phyloP scores from a whole-genome alignment of 192 early-diverging fungal genomes.

The Oehlia diaphana region DNA sequence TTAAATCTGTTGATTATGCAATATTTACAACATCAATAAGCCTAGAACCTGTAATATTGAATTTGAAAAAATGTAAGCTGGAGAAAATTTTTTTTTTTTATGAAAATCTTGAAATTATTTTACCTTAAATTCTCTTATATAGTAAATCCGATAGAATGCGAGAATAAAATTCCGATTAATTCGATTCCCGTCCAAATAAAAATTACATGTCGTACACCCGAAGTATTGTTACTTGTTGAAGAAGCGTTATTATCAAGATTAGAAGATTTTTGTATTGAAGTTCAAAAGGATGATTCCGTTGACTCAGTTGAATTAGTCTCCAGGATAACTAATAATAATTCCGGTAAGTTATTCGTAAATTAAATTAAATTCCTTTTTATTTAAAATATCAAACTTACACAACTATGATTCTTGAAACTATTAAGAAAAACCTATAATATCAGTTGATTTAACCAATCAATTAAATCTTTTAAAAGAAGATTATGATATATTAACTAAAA shows the following conservation, averaged over 20 bases:
- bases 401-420: no score
- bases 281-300: not conserved
- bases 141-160: slow-evolving; percentile 6
- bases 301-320: no score
- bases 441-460: not conserved
- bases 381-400: not conserved
- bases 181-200: slow-evolving; percentile 5
- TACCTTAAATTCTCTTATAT: not conserved
- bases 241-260: slow-evolving; percentile 16
- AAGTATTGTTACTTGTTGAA: slow-evolving; percentile 13
- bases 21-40: slow-evolving; percentile 23
- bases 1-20: slow-evolving; percentile 15
- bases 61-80: slow-evolving; percentile 18
- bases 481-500: not conserved
- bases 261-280: slow-evolving; percentile 7
- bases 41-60: slow-evolving; percentile 20
- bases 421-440: not conserved
- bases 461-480: not conserved
- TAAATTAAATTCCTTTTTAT: not conserved
- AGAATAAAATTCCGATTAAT: not conserved
- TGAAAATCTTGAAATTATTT: not conserved
- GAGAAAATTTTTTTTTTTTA: not conserved
- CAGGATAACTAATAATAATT: not conserved
- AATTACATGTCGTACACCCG: slow-evolving; percentile 14
- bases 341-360: not conserved